Percentiles rank a stretch among this genome's conserved stretches.
Evolutionary conservation across 179 eudicot genomes (phyloP).

Genomic region (Spinacia oleracea): DNA sequence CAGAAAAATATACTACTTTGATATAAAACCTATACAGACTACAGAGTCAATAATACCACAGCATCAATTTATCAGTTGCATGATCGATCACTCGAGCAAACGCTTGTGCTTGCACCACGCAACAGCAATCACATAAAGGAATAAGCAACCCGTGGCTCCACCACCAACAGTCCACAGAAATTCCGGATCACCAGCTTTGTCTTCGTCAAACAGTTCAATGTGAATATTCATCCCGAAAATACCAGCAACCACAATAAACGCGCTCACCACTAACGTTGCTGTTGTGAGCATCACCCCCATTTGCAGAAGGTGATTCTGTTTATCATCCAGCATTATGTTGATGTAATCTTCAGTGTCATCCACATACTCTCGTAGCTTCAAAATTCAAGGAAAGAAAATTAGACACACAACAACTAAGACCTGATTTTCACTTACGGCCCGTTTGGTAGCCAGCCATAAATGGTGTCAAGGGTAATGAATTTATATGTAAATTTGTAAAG

Average conservation of each 20-base stretch:
- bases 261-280: slow-evolving; percentile 86
- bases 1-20: not conserved
- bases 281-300: slow-evolving; percentile 98
- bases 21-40: slow-evolving; percentile 16
- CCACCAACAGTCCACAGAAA: slow-evolving; percentile 95
- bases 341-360: slow-evolving; percentile 99
- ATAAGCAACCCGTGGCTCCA: slow-evolving; percentile 57
- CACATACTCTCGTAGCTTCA: slow-evolving; percentile 90
- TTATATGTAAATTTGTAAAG: too few relatives aligned
- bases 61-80: not conserved
- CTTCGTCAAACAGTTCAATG: slow-evolving; percentile 54
- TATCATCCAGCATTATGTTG: slow-evolving; percentile 98
- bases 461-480: too few relatives aligned
- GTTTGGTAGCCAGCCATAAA: too few relatives aligned
- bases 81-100: slow-evolving; percentile 62
- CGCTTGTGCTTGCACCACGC: slow-evolving; percentile 92
- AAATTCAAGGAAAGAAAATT: slow-evolving; percentile 1
- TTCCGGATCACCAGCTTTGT: slow-evolving; percentile 47
- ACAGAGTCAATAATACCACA: not conserved
- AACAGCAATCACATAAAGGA: slow-evolving; percentile 79
- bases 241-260: slow-evolving; percentile 92
- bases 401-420: not conserved
- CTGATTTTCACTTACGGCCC: not conserved
- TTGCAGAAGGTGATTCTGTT: slow-evolving; percentile 92
- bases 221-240: slow-evolving; percentile 84